Evolutionary conservation across 345 rosid genomes (phyloP).

Genomic region (Luvunga scandens): DNA sequence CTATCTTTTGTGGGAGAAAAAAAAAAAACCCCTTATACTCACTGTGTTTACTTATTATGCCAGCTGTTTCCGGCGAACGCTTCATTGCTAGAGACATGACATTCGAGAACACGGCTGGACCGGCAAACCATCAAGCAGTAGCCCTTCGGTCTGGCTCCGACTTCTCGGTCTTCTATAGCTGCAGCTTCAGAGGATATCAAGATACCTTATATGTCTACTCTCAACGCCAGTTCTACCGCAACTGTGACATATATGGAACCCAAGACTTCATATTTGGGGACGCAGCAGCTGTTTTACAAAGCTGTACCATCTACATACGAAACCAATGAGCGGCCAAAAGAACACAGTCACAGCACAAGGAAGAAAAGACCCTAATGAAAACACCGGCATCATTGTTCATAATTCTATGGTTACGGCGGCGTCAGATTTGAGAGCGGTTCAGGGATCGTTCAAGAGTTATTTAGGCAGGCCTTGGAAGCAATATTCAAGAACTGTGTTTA

Average conservation of each 20-base stretch:
- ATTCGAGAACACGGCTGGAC: conserved; percentile 89
- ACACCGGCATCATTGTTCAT: conserved; percentile 78
- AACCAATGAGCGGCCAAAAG: conserved; percentile 45
- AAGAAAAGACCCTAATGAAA: conserved; percentile 63
- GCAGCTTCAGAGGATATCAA: conserved; percentile 89
- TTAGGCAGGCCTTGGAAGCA: conserved; percentile 87
- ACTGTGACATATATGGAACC: conserved; percentile 75
- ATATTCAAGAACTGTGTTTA: conserved; percentile 75
- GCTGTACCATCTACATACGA: conserved; percentile 59
- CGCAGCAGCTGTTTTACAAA: conserved; percentile 56
- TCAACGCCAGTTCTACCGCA: conserved; percentile 76
- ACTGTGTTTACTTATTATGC: neutral
- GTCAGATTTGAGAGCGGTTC: conserved; percentile 33
- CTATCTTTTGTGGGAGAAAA: no score
- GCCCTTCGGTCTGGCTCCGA: conserved; percentile 85
- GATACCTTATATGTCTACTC: conserved; percentile 84
- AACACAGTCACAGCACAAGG: conserved; percentile 79
- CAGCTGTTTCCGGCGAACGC: conserved; percentile 66
- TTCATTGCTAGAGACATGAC: conserved; percentile 80
- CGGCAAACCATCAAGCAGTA: conserved; percentile 78
- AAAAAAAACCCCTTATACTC: neutral
- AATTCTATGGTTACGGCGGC: conserved; percentile 53
- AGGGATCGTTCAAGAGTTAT: conserved; percentile 41
- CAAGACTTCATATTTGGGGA: conserved; percentile 82
- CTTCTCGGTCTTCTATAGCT: conserved; percentile 66